Evolutionary conservation across 164 flowering plant genomes (phyloP), one percentile per base, ranked within the genome.

Genomic region (Macadamia tetraphylla): DNA sequence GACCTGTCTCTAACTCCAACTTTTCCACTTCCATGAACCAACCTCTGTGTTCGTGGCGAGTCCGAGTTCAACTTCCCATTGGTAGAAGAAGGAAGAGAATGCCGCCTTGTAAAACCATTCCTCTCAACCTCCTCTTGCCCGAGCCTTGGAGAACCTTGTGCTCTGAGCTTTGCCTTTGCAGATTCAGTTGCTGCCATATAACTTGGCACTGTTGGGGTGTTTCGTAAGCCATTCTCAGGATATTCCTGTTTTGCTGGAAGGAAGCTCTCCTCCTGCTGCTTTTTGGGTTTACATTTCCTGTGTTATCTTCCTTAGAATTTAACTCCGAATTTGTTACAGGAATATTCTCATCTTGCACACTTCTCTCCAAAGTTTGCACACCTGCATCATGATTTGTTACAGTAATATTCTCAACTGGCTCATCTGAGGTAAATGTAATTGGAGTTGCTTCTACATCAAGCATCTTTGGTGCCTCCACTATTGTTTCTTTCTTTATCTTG

Each of bases 181-280:
- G 94, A 89, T 82, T 84, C 79, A 74, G 94, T 89, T 69, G 88
- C 83, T 49, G 86, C 86, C 94, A 89, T 89, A 70, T 89, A 94
- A 77, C 99, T 94, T 31, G 99, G 99, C 63, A 92, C n/a, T 9
- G 81, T 75, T 46, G 94, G 88, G 71, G 81, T 82, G 70, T 74
- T 81, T 67, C 82, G 87, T 56, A 80, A 56, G 23, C 84, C 92
- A 73, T 84, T 91, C 68, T 90, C 97, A 9, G 74, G 55, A 67
- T 72, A 72, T 61, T 93, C 95, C 71, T 81, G 86, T 79, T 85
- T 94, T n/a, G 80, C 77, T n/a, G 86, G 75, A 13, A 72, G 70
- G 93, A 86, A 58, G 81, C 63, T 71, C 84, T 85, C 69, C 79
- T 74, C 71, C 74, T 76, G 73, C 79, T 73, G 7, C 79, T 65